Base-by-base conservation (phyloP, 148 eudicot species). In the Salicornia ramosissima region DNA sequence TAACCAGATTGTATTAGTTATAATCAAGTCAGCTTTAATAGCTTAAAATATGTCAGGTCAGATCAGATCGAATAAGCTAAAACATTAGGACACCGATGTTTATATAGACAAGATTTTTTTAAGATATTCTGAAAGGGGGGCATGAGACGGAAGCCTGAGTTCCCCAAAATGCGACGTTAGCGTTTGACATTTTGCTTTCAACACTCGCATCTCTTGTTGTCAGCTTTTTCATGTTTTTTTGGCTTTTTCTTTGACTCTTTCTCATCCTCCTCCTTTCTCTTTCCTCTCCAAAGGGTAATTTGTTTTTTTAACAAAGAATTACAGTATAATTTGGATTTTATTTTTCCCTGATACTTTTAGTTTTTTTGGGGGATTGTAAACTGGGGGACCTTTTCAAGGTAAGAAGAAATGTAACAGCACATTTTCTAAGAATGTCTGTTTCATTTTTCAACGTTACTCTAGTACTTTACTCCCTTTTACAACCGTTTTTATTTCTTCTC, bases 101-200 rank as follows among this genome's bases (percentile, higher is more conserved):
- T n/a, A n/a, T n/a, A n/a, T n/a, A n/a, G n/a, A n/a, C n/a, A n/a
- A n/a, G n/a, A n/a, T n/a, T n/a, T n/a, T n/a, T n/a, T n/a, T n/a
- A n/a, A n/a, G n/a, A n/a, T n/a, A n/a, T n/a, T n/a, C n/a, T n/a
- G n/a, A n/a, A n/a, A n/a, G n/a, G n/a, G n/a, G n/a, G n/a, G n/a
- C n/a, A n/a, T n/a, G n/a, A n/a, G n/a, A n/a, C n/a, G n/a, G n/a
- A n/a, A n/a, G n/a, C n/a, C n/a, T n/a, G n/a, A n/a, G n/a, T 57
- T 53, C 75, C 75, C 69, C 4, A 71, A 39, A 66, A 26, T 49
- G 31, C 75, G 75, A 77, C 62, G 71, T 50, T 77, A 67, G 76
- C 71, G 42, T 78, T 78, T 78, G 80, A 78, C 80, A 78, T 78
- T 78, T 67, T 72, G 77, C 73, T 60, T 60, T 67, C 69, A 67